Evolutionary conservation across 371 early-diverging fungal species (phyloP).

Genomic region (Mortierella polycephala): DNA sequence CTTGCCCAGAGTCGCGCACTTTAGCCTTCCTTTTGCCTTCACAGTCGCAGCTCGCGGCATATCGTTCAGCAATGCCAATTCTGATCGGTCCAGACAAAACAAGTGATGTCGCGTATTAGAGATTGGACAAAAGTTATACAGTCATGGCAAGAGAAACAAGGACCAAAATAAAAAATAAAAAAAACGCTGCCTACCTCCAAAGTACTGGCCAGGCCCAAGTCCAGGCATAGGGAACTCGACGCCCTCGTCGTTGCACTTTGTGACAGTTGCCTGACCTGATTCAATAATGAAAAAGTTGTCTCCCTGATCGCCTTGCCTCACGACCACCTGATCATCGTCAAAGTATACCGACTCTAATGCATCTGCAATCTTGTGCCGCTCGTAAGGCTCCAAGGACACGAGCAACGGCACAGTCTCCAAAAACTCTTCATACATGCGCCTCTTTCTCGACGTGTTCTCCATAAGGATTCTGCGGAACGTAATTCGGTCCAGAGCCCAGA

Average conservation of each 20-base stretch:
- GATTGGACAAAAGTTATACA: background rate
- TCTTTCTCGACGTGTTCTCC: conserved; percentile 92
- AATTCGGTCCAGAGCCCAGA: conserved; percentile 97
- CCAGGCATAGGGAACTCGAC: conserved; percentile 81
- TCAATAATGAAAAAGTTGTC: conserved; percentile 91
- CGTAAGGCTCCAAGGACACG: conserved; percentile 87
- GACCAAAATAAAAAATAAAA: background rate
- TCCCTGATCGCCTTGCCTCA: conserved; percentile 90
- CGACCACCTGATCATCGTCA: conserved; percentile 83
- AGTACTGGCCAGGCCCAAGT: conserved; percentile 90
- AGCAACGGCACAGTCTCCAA: conserved; percentile 90
- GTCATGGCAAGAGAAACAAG: background rate
- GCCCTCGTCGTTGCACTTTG: conserved; percentile 80
- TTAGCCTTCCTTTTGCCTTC: conserved; percentile 86
- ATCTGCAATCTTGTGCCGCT: conserved; percentile 95
- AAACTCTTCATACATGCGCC: conserved; percentile 94
- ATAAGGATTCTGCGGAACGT: conserved; percentile 95
- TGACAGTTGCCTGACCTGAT: conserved; percentile 86
- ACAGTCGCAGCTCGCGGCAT: conserved; percentile 94
- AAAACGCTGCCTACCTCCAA: conserved; percentile 79
- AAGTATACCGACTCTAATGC: conserved; percentile 88
- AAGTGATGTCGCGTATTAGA: background rate
- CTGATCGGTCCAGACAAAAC: conserved; percentile 54
- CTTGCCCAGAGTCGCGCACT: conserved; percentile 92
- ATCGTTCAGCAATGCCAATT: conserved; percentile 92